Conservation (phyloP, 345 rosid species). For the Citrus cavaleriei region DNA sequence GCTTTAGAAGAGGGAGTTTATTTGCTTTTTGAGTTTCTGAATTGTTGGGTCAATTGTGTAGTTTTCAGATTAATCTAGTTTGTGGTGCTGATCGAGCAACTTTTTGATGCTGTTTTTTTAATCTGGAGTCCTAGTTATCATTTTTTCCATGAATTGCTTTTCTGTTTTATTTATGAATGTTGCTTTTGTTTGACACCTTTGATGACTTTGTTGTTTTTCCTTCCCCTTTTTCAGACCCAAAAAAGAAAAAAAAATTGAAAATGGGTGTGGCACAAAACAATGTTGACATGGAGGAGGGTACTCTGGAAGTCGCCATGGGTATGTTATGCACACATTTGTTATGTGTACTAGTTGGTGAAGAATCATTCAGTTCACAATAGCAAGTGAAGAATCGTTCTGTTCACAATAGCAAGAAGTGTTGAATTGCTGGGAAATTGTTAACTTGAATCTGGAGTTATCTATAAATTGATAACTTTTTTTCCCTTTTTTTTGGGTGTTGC, state of each 20-base stretch:
- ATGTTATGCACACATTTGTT: constrained; percentile 1
- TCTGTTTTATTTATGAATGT: neutral
- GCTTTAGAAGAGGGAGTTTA: neutral
- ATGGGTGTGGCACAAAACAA: constrained; percentile 63
- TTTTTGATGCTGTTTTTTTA: neutral
- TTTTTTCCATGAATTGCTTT: neutral
- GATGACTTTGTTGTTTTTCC: neutral
- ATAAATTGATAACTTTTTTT: neutral
- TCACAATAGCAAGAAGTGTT: neutral
- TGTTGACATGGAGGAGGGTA: constrained; percentile 63
- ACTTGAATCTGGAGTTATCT: neutral
- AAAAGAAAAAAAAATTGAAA: constrained; percentile 10
- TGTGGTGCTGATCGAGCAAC: neutral
- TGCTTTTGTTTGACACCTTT: neutral
- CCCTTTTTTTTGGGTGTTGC: constrained; percentile 10
- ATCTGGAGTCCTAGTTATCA: neutral
- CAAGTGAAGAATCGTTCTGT: neutral
- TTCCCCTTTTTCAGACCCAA: neutral
- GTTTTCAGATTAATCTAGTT: neutral
- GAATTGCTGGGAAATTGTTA: neutral
- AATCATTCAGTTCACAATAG: too few species aligned
- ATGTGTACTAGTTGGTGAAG: neutral
- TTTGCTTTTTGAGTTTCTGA: neutral
- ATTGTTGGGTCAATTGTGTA: neutral
- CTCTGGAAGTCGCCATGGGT: constrained; percentile 91